Evolutionary conservation across 108 stramenopile species (phyloP).

Genomic region (Aurantiochytrium sp.): DNA sequence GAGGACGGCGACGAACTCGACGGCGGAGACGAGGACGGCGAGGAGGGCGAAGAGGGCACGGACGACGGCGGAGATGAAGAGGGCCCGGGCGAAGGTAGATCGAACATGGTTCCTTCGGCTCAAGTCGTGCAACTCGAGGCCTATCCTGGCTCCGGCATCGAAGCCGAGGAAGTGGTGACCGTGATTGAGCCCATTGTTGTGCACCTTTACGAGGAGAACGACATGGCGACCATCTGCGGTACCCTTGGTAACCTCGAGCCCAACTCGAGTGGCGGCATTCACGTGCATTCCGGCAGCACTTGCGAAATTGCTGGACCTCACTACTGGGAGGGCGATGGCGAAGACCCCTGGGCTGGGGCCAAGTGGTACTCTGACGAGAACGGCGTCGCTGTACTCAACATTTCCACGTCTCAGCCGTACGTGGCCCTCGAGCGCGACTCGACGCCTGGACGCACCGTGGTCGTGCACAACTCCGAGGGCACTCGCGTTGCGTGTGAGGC

Average conservation of each 20-base stretch:
- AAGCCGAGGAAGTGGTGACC: no score
- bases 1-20: no score
- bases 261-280: background rate
- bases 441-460: background rate
- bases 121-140: no score
- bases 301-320: background rate
- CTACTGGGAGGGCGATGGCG: background rate
- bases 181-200: no score
- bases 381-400: background rate
- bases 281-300: background rate
- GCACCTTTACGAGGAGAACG: background rate
- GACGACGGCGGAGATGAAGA: no score
- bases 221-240: background rate
- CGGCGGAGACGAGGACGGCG: no score
- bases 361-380: background rate
- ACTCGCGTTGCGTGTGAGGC: background rate
- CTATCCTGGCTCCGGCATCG: no score
- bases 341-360: background rate
- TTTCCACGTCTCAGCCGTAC: background rate
- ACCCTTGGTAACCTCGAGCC: background rate
- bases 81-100: no score
- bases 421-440: background rate
- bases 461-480: background rate
- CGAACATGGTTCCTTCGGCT: no score
- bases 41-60: no score